Conservation (phyloP, 2,329 filamentous ascomycete species). For the Volutella citrinella region DNA sequence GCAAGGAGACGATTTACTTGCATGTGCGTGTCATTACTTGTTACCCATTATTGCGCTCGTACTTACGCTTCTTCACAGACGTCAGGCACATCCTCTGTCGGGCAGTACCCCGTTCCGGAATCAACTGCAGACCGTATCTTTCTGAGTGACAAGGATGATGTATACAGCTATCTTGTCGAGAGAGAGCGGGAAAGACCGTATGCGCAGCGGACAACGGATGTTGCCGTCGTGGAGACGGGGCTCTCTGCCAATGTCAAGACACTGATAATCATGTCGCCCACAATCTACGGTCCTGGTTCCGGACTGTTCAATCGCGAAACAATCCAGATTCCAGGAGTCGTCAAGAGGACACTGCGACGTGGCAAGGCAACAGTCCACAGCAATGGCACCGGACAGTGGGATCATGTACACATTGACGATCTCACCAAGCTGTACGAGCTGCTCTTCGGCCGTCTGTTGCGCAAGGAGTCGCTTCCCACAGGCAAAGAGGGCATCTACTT, state of each 20-base stretch:
- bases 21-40: conserved; percentile 25
- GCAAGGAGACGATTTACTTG: conserved; percentile 35
- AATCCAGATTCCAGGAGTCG: conserved; percentile 36
- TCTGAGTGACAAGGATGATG: conserved; percentile 42
- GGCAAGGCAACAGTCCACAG: conserved; percentile 27
- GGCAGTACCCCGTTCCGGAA: conserved; percentile 37
- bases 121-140: conserved; percentile 24
- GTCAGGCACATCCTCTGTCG: conserved; percentile 42
- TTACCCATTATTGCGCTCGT: background rate
- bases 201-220: conserved; percentile 41
- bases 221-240: conserved; percentile 39
- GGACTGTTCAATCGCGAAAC: conserved; percentile 39
- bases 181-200: conserved; percentile 37
- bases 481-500: conserved; percentile 42
- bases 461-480: conserved; percentile 27
- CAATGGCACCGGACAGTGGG: conserved; percentile 35
- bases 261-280: conserved; percentile 42
- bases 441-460: conserved; percentile 31
- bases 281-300: conserved; percentile 44
- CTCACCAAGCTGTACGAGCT: conserved; percentile 39
- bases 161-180: conserved; percentile 39
- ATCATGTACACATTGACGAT: conserved; percentile 44
- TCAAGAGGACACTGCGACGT: conserved; percentile 26
- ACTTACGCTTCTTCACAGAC: conserved; percentile 18
- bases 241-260: conserved; percentile 40